Base-by-base conservation (phyloP, 345 rosid species). In the Euphorbia peplus region DNA sequence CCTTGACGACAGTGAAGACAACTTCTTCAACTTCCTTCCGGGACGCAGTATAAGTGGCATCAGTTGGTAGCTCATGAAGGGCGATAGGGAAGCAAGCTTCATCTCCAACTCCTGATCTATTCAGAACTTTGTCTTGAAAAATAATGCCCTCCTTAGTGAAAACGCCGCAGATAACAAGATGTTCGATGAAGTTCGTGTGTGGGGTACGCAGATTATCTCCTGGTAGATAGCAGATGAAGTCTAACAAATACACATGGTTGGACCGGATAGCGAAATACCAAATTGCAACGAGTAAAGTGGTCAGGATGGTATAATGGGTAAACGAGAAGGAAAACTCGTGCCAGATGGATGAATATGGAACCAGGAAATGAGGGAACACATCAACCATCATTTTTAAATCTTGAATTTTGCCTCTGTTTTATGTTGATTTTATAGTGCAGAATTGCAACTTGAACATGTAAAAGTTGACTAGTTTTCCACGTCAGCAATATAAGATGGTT, bases 21-120 rank as follows among this genome's bases (percentile, higher is more conserved):
- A 84, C 84, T 29, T 78, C 79, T 53, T 79, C 75, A 25, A 77
- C 79, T 76, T 87, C 93, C 66, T 71, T 72, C 53, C 48, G 73
- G 46, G 84, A 48, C 46, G 70, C 39, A 1, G 61, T 47, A 25
- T 84, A 53, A 48, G 83, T 65, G 63, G 42, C 4, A 18, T 70
- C 63, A 4, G 73, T 62, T 30, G 86, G 89, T 19, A 87, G 24
- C 84, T 80, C 76, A 10, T 82, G 92, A 19, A 84, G 19, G 8
- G 80, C 13, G 16, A 10, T 25, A 19, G 91, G 86, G 2, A 81
- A 69, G 24, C 83, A 69, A 1, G 91, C 82, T 70, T 84, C 89
- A 51, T 79, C 78, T n/a, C 92, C 83, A 11, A 87, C 76, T 14
- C 90, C 96, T 24, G 88, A 83, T 61, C 82, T 73, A 67, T 88